Evolutionary conservation across 2,329 filamentous ascomycete species (phyloP).

Genomic region (Curvularia hawaiiensis): DNA sequence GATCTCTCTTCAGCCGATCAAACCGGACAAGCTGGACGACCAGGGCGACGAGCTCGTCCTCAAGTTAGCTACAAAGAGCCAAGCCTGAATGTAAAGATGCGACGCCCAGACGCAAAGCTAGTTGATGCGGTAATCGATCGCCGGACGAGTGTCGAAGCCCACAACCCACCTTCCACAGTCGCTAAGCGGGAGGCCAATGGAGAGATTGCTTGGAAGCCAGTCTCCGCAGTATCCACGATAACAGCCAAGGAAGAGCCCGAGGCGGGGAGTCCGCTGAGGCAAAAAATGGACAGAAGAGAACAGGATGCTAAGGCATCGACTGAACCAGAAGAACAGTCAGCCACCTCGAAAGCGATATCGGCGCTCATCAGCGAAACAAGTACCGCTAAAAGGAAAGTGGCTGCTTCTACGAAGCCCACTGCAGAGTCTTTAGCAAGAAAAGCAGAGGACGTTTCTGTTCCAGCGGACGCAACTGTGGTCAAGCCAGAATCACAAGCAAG

Average conservation of each 20-base stretch:
- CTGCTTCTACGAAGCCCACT: constrained; percentile 2
- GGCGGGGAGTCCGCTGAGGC: constrained; percentile 43
- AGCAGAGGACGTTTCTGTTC: constrained; percentile 3
- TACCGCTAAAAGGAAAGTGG: constrained; percentile 31
- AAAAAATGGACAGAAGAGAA: constrained; percentile 39
- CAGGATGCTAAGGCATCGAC: constrained; percentile 26
- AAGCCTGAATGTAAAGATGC: constrained; percentile 55
- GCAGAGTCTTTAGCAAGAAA: constrained; percentile 11
- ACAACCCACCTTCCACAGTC: constrained; percentile 25
- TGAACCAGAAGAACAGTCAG: constrained; percentile 30
- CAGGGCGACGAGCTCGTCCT: constrained; percentile 52
- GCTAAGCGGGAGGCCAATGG: constrained; percentile 39
- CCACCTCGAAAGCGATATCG: constrained; percentile 42
- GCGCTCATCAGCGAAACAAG: constrained; percentile 41
- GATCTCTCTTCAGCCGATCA: constrained; percentile 46
- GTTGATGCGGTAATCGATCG: constrained; percentile 51
- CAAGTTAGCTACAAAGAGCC: constrained; percentile 58
- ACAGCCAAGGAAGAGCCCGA: constrained; percentile 36
- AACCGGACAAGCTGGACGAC: constrained; percentile 42
- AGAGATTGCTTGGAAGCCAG: constrained; percentile 35
- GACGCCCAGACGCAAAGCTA: constrained; percentile 53
- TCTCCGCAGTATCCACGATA: constrained; percentile 25
- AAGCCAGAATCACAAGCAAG: constrained; percentile 26
- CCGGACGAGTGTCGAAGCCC: constrained; percentile 35
- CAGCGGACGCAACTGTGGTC: constrained; percentile 6